Evolutionary conservation across 352 stramenopile genomes (phyloP), one percentile per base, ranked within the genome.

Genomic region (Pythium chondricola): DNA sequence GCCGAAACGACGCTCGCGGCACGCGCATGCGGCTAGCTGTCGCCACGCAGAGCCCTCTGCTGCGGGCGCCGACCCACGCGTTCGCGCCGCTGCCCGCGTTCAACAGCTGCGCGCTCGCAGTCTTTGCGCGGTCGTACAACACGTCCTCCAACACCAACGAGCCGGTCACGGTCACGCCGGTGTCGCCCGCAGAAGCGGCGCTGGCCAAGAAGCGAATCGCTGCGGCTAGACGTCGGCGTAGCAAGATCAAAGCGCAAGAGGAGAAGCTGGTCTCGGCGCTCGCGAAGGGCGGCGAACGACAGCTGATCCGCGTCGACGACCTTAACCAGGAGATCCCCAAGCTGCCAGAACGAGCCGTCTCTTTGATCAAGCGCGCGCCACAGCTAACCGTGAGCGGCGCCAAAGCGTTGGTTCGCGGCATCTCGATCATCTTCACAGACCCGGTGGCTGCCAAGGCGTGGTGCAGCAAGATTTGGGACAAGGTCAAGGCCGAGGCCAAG

Each of bases 401-500:
- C 26, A 83, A 85, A 48, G 63, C 69, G 31, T 46, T 89, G n/a
- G 66, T 61, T 18, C 63, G 63, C n/a, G 77, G 71, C 5, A 62
- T 93, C 24, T 58, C 73, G 44, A 56, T 93, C 18, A 53, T 89
- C 33, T 60, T 74, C 43, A 77, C 65, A 38, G 78, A 93, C 52
- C 81, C 81, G 3, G 63, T 67, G 13, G 64, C 66, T 1, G 81
- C 85, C 11, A 77, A 79, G 39, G 71, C 65, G 24, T 93, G 76
- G 78, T 45, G 74, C 13, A 44, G 50, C n/a, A 61, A 71, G 36
- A 69, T 80, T 30, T 95, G 93, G 60, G 73, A 93, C 4, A 75
- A 73, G 31, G 71, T 83, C 72, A 92, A 96, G 50, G 74, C 96
- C 25, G 92, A 97, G 61, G 60, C 95, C 11, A 81, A 98, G 67